These are phyloP conservation scores for Chiua virens DNA, from an alignment of 768 basidiomycete genomes.

Conservation along the genomic window DNA sequence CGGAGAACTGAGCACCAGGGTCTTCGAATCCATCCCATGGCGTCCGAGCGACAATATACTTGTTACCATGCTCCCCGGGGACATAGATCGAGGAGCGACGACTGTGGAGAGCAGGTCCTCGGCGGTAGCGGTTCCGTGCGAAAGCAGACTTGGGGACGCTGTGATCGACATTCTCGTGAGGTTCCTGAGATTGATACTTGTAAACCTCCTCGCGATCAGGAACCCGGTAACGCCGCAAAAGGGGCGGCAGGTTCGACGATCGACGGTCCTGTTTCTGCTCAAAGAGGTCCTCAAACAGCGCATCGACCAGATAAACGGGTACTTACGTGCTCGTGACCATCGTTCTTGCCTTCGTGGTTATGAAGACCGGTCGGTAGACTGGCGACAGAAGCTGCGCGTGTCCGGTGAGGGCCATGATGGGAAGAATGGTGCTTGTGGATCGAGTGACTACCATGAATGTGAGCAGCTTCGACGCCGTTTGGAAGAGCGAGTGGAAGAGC, in stretches of 20 bases:
- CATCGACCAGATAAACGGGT: neutral
- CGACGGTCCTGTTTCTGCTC: conserved; percentile 1
- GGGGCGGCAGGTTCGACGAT: conserved; percentile 12
- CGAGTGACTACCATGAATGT: conserved; percentile 28
- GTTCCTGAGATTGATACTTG: neutral
- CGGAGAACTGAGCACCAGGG: neutral
- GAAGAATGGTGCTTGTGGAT: conserved; percentile 4
- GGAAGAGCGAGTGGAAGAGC: conserved; percentile 39
- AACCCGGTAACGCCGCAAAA: conserved; percentile 10
- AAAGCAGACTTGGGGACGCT: conserved; percentile 17
- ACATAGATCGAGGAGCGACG: conserved; percentile 26
- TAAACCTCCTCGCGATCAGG: neutral
- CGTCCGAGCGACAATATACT: conserved; percentile 25
- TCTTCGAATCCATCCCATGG: neutral
- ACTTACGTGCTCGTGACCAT: conserved; percentile 7
- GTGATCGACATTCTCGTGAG: conserved; percentile 1
- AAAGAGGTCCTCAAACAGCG: neutral
- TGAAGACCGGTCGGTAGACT: neutral
- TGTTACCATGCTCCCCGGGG: conserved; percentile 24
- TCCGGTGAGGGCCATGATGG: neutral
- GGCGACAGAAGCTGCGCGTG: neutral
- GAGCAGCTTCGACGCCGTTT: conserved; percentile 37
- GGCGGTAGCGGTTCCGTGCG: conserved; percentile 20
- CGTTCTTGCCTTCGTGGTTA: neutral
- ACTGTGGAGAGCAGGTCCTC: conserved; percentile 2